Evolutionary conservation across 2,329 filamentous ascomycete species (phyloP).

Genomic region (Xylaria arbuscula): DNA sequence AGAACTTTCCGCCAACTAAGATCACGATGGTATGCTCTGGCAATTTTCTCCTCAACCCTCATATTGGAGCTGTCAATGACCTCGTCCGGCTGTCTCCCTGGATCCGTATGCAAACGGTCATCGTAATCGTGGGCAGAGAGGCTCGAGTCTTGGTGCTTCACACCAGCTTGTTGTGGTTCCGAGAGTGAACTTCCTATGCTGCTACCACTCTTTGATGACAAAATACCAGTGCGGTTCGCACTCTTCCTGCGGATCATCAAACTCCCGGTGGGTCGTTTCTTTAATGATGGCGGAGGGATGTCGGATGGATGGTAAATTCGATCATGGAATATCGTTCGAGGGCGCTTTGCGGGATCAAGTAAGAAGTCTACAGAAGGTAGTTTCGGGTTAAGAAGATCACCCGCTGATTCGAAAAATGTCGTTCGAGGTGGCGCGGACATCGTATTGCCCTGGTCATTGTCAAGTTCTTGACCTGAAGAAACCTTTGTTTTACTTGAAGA

Average conservation of each 20-base stretch:
- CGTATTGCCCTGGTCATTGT: constrained; percentile 55
- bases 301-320: constrained; percentile 93
- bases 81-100: constrained; percentile 58
- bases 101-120: constrained; percentile 60
- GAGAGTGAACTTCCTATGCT: constrained; percentile 53
- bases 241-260: constrained; percentile 51
- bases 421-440: constrained; percentile 84
- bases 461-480: constrained; percentile 63
- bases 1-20: constrained; percentile 97
- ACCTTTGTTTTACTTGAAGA: constrained; percentile 56
- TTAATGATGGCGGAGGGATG: constrained; percentile 83
- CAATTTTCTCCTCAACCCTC: constrained; percentile 98
- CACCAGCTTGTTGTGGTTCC: constrained; percentile 42
- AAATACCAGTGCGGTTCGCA: constrained; percentile 41
- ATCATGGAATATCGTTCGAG: constrained; percentile 95
- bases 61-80: constrained; percentile 73
- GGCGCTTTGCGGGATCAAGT: constrained; percentile 81
- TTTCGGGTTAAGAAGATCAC: constrained; percentile 90
- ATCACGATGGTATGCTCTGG: constrained; percentile 90
- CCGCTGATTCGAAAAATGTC: constrained; percentile 93
- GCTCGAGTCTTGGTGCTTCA: constrained; percentile 57
- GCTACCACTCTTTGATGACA: constrained; percentile 44
- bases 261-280: constrained; percentile 59
- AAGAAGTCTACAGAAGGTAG: constrained; percentile 84
- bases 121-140: constrained; percentile 64